Evolutionary conservation across 2,329 filamentous ascomycete genomes (phyloP).

Genomic region (Ilyonectria robusta): DNA sequence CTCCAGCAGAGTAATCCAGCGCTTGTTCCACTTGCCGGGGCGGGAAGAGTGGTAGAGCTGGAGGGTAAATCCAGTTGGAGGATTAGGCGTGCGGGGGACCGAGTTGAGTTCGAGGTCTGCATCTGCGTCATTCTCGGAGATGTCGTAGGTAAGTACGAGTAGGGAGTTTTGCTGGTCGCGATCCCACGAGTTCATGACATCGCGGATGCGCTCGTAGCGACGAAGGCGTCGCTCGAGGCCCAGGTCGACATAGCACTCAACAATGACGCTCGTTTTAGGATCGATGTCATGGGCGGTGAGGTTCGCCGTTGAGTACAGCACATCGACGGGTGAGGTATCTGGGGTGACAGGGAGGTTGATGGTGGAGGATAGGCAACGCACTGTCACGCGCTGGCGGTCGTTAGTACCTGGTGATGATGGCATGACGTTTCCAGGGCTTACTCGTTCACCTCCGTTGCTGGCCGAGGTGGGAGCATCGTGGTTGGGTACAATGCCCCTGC

Average conservation of each 20-base stretch:
- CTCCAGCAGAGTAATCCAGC: conserved; percentile 79
- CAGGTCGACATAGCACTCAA: conserved; percentile 82
- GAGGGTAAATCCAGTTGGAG: conserved; percentile 77
- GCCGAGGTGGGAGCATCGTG: conserved; percentile 86
- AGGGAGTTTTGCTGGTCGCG: conserved; percentile 83
- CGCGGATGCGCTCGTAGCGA: conserved; percentile 87
- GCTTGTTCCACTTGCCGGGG: conserved; percentile 90
- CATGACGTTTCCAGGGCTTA: conserved; percentile 58
- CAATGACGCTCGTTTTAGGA: conserved; percentile 75
- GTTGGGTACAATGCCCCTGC: conserved; percentile 62
- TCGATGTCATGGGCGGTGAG: conserved; percentile 75
- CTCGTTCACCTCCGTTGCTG: conserved; percentile 83
- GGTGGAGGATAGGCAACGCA: conserved; percentile 79
- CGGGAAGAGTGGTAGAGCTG: conserved; percentile 86
- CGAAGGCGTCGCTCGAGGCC: conserved; percentile 87
- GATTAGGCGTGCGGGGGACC: conserved; percentile 70
- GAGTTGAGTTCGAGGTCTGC: conserved; percentile 75
- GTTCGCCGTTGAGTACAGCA: conserved; percentile 77
- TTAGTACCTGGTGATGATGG: conserved; percentile 22
- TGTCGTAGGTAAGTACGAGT: conserved; percentile 73
- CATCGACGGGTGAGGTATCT: conserved; percentile 81
- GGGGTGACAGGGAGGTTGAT: conserved; percentile 80
- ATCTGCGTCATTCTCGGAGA: conserved; percentile 66
- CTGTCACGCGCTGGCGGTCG: conserved; percentile 71
- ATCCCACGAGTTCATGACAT: conserved; percentile 95